A percentile compares a stretch with the other conserved stretches of the same genome.
phyloP scores from a whole-genome alignment of 306 rosid species.

The Macrotyloma uniflorum region DNA sequence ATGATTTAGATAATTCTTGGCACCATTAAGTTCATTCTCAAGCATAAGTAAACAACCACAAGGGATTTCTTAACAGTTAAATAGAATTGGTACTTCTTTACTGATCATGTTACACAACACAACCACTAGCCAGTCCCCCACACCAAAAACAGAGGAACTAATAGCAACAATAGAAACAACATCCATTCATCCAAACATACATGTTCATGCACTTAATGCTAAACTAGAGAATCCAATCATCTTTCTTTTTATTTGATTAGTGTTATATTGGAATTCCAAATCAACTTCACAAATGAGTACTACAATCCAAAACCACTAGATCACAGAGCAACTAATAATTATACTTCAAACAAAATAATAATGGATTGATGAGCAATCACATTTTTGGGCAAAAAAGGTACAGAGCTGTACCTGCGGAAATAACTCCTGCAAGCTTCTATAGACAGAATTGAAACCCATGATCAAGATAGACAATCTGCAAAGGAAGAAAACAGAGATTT shows the following conservation, averaged over 20 bases:
- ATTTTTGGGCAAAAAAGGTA: neutral
- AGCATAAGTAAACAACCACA: neutral
- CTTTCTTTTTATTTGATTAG: neutral
- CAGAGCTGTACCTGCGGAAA: conserved; percentile 67
- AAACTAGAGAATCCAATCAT: conserved; percentile 11
- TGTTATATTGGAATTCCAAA: conserved; percentile 1
- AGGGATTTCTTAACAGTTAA: neutral
- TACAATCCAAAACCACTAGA: conserved; percentile 14
- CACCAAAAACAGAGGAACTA: neutral
- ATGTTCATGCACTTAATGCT: neutral
- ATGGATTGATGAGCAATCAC: neutral
- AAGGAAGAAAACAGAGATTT: neutral
- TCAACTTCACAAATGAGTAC: conserved; percentile 10
- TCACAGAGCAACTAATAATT: neutral
- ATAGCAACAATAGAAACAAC: neutral
- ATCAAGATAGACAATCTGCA: conserved; percentile 44
- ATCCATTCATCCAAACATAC: neutral
- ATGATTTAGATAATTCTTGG: neutral
- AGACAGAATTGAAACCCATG: conserved; percentile 76
- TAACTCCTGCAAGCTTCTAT: conserved; percentile 59
- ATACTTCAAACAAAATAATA: neutral
- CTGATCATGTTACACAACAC: neutral
- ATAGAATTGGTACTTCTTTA: neutral
- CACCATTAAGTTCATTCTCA: neutral
- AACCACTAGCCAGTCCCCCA: neutral